Conservation (phyloP, 1,284 basidiomycete species). For the Boletus putidus region DNA sequence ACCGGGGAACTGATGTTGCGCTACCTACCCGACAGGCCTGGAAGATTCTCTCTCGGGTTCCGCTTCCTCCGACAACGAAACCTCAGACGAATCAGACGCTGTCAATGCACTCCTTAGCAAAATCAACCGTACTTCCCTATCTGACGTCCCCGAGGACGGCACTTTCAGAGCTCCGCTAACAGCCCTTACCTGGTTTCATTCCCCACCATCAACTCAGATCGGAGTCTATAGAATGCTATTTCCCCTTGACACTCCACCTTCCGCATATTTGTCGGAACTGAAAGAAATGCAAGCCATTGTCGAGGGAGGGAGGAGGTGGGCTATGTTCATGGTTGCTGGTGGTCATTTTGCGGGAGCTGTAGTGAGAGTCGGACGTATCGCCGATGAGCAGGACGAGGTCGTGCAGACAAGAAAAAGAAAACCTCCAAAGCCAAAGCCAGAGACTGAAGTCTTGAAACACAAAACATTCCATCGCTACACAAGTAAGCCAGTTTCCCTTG, state of each 20-base stretch:
- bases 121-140: constrained; percentile 50
- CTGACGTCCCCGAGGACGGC: constrained; percentile 48
- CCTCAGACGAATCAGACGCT: constrained; percentile 60
- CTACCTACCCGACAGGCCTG: constrained; percentile 50
- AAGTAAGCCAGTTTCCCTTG: constrained; percentile 54
- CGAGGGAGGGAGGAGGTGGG: constrained; percentile 78
- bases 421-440: constrained; percentile 59
- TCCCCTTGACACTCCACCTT: constrained; percentile 46
- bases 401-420: constrained; percentile 50
- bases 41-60: constrained; percentile 91
- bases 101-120: constrained; percentile 69
- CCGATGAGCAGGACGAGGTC: constrained; percentile 44
- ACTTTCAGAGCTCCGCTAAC: constrained; percentile 57
- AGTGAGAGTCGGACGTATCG: constrained; percentile 62
- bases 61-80: constrained; percentile 60
- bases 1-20: not conserved
- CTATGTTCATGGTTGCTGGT: constrained; percentile 94
- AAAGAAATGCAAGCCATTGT: constrained; percentile 64
- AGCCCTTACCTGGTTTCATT: constrained; percentile 88
- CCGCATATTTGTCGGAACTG: constrained; percentile 57
- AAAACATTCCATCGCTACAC: constrained; percentile 99
- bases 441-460: constrained; percentile 81
- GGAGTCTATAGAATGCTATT: constrained; percentile 84
- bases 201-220: constrained; percentile 78
- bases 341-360: constrained; percentile 97